A percentile compares a stretch with the other conserved stretches of the same genome.
These are phyloP conservation scores for Sclerospora graminicola DNA, from an alignment of 352 stramenopile species.

Conservation along the genomic window DNA sequence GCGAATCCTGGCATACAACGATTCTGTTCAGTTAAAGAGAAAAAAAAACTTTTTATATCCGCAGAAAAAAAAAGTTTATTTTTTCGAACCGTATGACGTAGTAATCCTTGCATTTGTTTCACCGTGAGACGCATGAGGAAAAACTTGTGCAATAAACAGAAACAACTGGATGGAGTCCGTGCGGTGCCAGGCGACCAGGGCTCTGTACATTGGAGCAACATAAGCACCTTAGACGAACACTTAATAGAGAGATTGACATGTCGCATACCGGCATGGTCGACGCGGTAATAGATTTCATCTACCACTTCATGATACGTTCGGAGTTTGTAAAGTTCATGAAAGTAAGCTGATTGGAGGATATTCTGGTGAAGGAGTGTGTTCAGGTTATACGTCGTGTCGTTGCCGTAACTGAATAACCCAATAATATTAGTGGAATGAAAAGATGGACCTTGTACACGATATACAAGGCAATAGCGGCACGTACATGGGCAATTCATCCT, in stretches of 20 bases:
- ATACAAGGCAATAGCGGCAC: constrained; percentile 13
- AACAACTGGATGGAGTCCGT: constrained; percentile 90
- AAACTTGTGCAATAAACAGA: constrained; percentile 95
- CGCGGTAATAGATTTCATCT: constrained; percentile 88
- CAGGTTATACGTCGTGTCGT: constrained; percentile 91
- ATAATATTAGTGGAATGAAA: constrained; percentile 4
- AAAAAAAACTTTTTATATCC: too few relatives aligned
- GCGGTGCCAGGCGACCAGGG: constrained; percentile 88
- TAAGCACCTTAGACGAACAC: too few relatives aligned
- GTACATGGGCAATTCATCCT: constrained; percentile 73
- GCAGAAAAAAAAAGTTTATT: too few relatives aligned
- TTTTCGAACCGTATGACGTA: constrained; percentile 74
- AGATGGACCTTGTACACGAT: too few relatives aligned
- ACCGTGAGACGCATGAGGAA: constrained; percentile 93
- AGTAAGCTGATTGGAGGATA: constrained; percentile 93
- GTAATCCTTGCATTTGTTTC: constrained; percentile 93
- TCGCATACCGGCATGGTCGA: constrained; percentile 62
- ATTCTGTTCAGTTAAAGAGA: too few relatives aligned
- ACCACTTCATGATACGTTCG: constrained; percentile 96
- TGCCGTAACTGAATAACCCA: constrained; percentile 49
- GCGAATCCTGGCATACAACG: constrained; percentile 68
- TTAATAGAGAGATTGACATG: too few relatives aligned
- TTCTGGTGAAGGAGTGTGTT: constrained; percentile 94
- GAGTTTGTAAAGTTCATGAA: constrained; percentile 88
- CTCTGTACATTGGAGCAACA: constrained; percentile 38